Evolutionary conservation across 2,329 filamentous ascomycete genomes (phyloP), one percentile per base, ranked within the genome.

Genomic region (Anthostomella pinea): DNA sequence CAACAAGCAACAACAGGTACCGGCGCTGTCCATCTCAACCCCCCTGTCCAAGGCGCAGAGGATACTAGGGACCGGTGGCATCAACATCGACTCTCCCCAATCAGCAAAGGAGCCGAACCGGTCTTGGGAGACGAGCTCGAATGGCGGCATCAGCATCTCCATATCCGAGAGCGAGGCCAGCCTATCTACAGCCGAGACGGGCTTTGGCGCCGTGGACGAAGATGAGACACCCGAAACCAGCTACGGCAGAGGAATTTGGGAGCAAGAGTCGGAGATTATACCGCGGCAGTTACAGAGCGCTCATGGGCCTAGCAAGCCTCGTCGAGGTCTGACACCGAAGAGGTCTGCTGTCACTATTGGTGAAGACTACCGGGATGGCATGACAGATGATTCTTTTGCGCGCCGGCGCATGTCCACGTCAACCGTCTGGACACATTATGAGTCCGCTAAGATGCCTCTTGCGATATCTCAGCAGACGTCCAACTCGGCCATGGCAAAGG

Each of bases 381-480:
- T 54, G 29, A 68, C 67, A 6, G 68, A 73, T 30, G 62, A 63
- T 15, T 67, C 68, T 3, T 69, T 63, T 37, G 43, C 75, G 22
- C 64, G 67, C 25, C 69, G 74, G 31, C 69, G 68, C 20, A 64
- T 67, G 29, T 79, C 76, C 2, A 69, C 64, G 23, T 77, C 75
- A 4, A 78, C 75, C n/a, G 68, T 78, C 40, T 64, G 64, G 20
- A 75, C 74, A 1, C 75, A 70, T 57, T 79, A 79, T 54, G 75
- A 79, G 57, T 72, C 73, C 51, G 56, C 70, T 5, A 76, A 75
- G 49, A 65, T 74, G 30, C 73, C 75, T 8, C 63, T 79, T 5
- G 66, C 72, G n/a, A 70, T 77, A 41, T 77, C 75, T 1, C 75
- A 78, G 49, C 75, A 79, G 52, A 78, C 76, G 0, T 77, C 75